Evolutionary conservation across 345 rosid genomes (phyloP), one percentile per base, ranked within the genome.

Genomic region (Arabis hirsuta): DNA sequence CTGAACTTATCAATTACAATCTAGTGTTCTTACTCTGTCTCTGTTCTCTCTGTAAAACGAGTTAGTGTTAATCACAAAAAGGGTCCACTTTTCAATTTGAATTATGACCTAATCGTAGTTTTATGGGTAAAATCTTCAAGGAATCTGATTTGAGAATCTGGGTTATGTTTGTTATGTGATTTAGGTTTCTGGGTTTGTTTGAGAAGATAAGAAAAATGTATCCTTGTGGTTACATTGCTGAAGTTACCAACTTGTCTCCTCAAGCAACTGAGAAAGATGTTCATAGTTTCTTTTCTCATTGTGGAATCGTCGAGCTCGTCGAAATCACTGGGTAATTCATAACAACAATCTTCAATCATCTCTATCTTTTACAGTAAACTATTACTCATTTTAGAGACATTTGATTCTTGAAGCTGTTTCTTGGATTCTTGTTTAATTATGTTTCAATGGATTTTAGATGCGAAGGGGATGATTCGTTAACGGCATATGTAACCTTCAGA

Each of bases 401-500:
- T 39, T 36, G 9, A 10, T 56, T 57, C 58, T 46, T 69, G 34
- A 46, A 16, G 10, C 19, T 9, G 6, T 73, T 55, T 41, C 46
- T 63, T 29, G 12, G 59, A 44, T 50, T 55, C 65, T 76, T 46
- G 47, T 20, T 52, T 50, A 27, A 43, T 22, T 22, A 22, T 41
- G 32, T 62, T 59, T 56, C 69, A 34, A 59, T 66, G 70, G 26
- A 12, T 55, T 41, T 42, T 88, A 93, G 98, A 41, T 84, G 79
- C 10, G 82, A 86, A 32, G 93, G 83, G 27, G 58, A 81, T 76
- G 69, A 83, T 79, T 84, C 89, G 8, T 76, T 85, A 45, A 78
- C 97, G 13, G 97, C 98, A 20, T 85, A 87, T 72, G 95, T 90
- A 73, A 89, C 96, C 57, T 90, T 90, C 66, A 79, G 69, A 78